Base-by-base conservation (phyloP, 345 rosid species). In the Pelargonium nanum region DNA sequence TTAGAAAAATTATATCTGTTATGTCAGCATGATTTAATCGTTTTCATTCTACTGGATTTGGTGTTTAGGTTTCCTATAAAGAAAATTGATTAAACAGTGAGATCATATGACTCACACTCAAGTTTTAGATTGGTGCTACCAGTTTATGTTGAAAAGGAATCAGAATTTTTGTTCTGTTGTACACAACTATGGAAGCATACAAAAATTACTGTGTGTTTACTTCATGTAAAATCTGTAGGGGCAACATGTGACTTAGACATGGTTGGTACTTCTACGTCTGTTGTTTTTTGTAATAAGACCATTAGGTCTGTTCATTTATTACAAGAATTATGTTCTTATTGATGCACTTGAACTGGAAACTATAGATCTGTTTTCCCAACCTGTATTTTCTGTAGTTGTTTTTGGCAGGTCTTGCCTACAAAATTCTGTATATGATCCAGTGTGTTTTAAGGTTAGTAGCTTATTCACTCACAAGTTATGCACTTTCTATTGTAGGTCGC, bases 401-500 rank as follows among this genome's bases (percentile, higher is more conserved):
- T 9, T 34, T 34, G 6, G 13, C 45, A 10, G 45, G 45, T 1
- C 6, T 34, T 34, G 1, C 13, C 45, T 34, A 34, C 13, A 4
- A 55, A 24, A 15, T 8, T 55, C 6, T 55, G 22, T 28, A 19
- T 15, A 58, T 28, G 19, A 58, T 10, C 13, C 30, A 30, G 19
- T 15, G 0, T 23, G n/a, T 55, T 1, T 48, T 56, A 34, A 34
- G 26, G 32, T 34, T 28, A 2, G 7, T 28, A 28, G 22, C 25
- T 45, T 48, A 20, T 0, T 26, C 23, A 19, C 48, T 19, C 24
- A 24, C 60, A 28, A 60, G 30, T 20, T 26, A 23, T 68, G 22
- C 53, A 10, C 26, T 24, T 50, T 53, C 16, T 57, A 8, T 24
- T 67, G 20, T 73, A 81, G 83, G 80, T 78, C 83, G 9, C 77